phyloP scores from a whole-genome alignment of 108 stramenopile species.

The Skeletonema grethae region DNA sequence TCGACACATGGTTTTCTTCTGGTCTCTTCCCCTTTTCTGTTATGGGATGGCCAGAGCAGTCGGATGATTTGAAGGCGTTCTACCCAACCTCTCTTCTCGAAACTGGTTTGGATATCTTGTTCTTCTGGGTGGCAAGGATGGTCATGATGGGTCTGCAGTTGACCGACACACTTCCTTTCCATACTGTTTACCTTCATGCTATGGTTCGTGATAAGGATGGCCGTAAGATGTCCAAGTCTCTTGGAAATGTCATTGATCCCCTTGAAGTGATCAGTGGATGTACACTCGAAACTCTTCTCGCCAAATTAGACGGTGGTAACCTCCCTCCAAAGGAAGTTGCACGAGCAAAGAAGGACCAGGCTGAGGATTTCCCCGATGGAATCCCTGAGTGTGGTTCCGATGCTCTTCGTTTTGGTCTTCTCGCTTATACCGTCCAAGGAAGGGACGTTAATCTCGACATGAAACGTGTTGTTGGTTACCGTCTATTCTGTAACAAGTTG shows the following conservation, averaged over 20 bases:
- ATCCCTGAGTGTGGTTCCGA: constrained; percentile 99
- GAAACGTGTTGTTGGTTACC: constrained; percentile 96
- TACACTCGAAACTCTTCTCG: constrained; percentile 80
- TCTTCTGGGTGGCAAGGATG: constrained; percentile 99
- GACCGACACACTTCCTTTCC: constrained; percentile 94
- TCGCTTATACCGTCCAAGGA: constrained; percentile 98
- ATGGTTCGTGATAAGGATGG: constrained; percentile 99
- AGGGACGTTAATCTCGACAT: constrained; percentile 99
- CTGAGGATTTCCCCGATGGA: constrained; percentile 94
- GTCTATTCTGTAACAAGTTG: constrained; percentile 99
- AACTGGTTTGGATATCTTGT: constrained; percentile 98
- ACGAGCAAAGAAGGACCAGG: constrained; percentile 94
- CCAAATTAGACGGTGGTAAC: constrained; percentile 92
- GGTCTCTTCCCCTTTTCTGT: constrained; percentile 99
- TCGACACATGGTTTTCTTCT: constrained; percentile 99
- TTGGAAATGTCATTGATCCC: constrained; percentile 99
- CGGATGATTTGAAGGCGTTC: constrained; percentile 95
- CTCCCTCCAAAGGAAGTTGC: constrained; percentile 94
- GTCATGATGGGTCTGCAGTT: constrained; percentile 99
- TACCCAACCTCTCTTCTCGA: constrained; percentile 99
- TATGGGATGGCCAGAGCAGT: constrained; percentile 97
- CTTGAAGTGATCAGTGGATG: constrained; percentile 97
- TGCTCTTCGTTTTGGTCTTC: constrained; percentile 97
- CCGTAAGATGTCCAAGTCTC: constrained; percentile 98
- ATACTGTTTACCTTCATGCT: constrained; percentile 97